Percentiles rank a stretch among this genome's conserved stretches.
Evolutionary conservation across 225 moss, liverwort and hornwort genomes (phyloP).

Genomic region (Asterella californica): DNA sequence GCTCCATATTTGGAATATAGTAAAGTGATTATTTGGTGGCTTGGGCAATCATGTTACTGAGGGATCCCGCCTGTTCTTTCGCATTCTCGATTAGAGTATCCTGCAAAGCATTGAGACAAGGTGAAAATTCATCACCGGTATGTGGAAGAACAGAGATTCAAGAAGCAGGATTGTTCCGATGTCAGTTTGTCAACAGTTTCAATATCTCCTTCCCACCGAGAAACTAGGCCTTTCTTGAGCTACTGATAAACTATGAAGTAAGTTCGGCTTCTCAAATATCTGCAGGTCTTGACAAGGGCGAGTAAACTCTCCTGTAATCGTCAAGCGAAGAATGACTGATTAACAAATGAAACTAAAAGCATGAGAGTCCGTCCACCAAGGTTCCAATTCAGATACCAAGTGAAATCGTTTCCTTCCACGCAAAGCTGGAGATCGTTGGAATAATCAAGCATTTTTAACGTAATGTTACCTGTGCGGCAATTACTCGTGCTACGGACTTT

Average conservation of each 20-base stretch:
- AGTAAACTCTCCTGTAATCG: background rate
- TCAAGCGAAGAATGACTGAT: background rate
- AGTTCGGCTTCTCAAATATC: too few relatives aligned
- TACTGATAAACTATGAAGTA: too few relatives aligned
- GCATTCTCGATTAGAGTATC: conserved; percentile 95
- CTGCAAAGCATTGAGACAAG: conserved; percentile 36
- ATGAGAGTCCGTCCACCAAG: background rate
- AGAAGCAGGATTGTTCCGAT: background rate
- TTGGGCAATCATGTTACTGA: conserved; percentile 96
- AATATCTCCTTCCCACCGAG: background rate
- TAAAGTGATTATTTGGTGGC: conserved; percentile 68
- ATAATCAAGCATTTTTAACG: background rate
- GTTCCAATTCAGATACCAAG: background rate
- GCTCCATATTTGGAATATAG: background rate
- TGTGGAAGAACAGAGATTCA: background rate
- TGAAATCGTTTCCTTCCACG: background rate
- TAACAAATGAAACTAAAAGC: background rate
- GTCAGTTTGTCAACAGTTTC: background rate
- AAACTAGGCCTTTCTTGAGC: background rate
- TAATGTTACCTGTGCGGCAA: conserved; percentile 80
- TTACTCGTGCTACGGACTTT: conserved; percentile 97
- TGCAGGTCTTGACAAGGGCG: too few relatives aligned
- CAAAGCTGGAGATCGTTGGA: background rate
- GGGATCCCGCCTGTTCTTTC: conserved; percentile 91
- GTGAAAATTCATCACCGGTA: background rate